A percentile compares a stretch with the other conserved stretches of the same genome.
phyloP scores from a whole-genome alignment of 257 asterid species.

The Paraleonurus japonicus region DNA sequence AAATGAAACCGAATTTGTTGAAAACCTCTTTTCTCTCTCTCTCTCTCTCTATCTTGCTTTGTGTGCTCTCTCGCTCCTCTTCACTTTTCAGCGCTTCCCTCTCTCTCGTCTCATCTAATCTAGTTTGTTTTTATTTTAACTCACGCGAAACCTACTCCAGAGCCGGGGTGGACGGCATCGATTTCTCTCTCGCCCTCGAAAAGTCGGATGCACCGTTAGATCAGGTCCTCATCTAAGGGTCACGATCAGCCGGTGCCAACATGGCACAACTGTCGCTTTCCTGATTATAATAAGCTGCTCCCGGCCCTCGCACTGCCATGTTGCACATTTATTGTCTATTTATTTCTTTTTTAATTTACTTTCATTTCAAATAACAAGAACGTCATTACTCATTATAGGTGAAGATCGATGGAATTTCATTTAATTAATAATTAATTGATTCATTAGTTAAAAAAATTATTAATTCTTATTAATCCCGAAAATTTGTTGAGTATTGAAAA shows the following conservation, averaged over 20 bases:
- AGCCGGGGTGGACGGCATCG: conserved; percentile 51
- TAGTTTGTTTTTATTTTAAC: conserved; percentile 34
- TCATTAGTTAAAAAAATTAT: no score
- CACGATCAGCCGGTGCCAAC: conserved; percentile 41
- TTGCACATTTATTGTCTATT: conserved; percentile 31
- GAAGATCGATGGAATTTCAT: no score
- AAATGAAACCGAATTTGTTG: conserved; percentile 34
- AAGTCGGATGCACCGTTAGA: conserved; percentile 33
- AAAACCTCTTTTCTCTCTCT: conserved; percentile 10
- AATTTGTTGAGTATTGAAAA: no score
- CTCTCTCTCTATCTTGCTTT: conserved; percentile 14
- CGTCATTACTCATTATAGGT: no score
- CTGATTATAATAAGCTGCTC: conserved; percentile 33
- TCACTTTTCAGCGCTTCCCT: conserved; percentile 25
- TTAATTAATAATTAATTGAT: no score
- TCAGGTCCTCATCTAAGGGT: conserved; percentile 37
- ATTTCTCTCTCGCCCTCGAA: conserved; percentile 36
- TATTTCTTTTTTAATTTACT: no score
- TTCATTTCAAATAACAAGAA: no score
- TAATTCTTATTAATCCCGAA: no score
- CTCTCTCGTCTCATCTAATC: conserved; percentile 38
- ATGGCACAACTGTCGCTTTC: conserved; percentile 66
- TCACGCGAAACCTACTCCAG: conserved; percentile 59
- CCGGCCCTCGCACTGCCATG: conserved; percentile 40
- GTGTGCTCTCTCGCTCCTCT: conserved; percentile 20